Evolutionary conservation across 2,329 filamentous ascomycete species (phyloP), one percentile per base, ranked within the genome.

Genomic region (Chrysoporthe deuterocubensis): DNA sequence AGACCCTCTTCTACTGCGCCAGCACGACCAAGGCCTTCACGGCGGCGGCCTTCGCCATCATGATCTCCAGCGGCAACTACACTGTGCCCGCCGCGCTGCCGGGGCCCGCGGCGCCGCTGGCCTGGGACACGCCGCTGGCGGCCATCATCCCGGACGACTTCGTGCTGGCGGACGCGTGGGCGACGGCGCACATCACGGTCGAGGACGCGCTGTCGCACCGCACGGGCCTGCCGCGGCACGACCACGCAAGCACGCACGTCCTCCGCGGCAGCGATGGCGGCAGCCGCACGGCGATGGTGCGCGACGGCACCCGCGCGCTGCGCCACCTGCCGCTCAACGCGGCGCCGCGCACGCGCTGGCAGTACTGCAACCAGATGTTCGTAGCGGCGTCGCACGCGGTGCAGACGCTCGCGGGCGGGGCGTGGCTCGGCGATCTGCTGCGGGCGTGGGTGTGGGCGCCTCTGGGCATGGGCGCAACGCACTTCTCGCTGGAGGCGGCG

Each of bases 21-120:
- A 85, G 83, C 73, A 86, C 81, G 2, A 85, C 85, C 59, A 89
- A 88, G 73, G 82, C 83, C 5, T 82, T 86, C 72, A 85, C 84
- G 2, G 82, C 84, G 5, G 82, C 84, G 1, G 75, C 80, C 1
- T 74, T 89, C 2, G 78, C 82, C 1, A 74, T 83, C 0, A 77
- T 87, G 13, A 79, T 87, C 8, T 78, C 79, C 34, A 78, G 81
- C 21, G 77, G 81, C n/a, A 77, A 81, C 64, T 74, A 78, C 69
- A 67, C 71, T 13, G 62, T 62, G 16, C 64, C 56, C 13, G 60
- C 57, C 44, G 69, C 64, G 62, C 2, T 60, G 73, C 34, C 46
- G 75, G 73, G 18, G 0, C 77, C 74, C 66, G 74, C 77, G 16
- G 68, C 79, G 2, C 11, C 2, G 69, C 72, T 85, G 0, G 73